Evolutionary conservation across 1,284 basidiomycete species (phyloP), one percentile per base, ranked within the genome.

Genomic region (Tilletia caries): DNA sequence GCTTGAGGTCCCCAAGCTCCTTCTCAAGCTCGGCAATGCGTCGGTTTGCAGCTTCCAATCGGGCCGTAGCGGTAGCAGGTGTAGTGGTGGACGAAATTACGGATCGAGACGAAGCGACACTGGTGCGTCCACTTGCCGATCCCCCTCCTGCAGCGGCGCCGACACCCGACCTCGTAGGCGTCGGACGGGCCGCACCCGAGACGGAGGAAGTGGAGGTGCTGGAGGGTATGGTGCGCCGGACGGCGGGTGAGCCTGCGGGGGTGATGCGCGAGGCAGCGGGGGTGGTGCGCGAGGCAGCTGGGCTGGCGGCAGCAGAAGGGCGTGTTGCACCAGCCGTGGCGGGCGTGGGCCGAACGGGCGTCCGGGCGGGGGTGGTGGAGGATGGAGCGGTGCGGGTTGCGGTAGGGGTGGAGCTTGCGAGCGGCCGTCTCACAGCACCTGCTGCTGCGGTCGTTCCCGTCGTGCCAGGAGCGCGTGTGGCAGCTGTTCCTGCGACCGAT

Each of bases 1-100:
- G 6, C 32, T 60, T 60, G 27, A 60, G 25, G 5, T 60, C 54
- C 29, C 27, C 54, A 29, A 60, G 23, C 54, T 60, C 54, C 54
- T 60, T 60, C 60, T 76, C 75, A 2, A 74, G 60, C 66, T 72
- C 73, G 50, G 71, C 43, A 20, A 78, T 69, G 29, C 75, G 73
- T 34, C 73, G 70, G 29, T 76, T 71, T 43, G 75, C 64, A 10
- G 73, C 75, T 65, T 75, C 73, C 50, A 71, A 67, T 2, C 73
- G 68, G 5, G 71, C 58, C 33, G 67, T 54, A 2, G 75, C 27
- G 1, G 68, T 34, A 37, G 68, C 52, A 12, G 54, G 54, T 5
- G 54, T 60, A 6, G 54, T 33, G 5, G 54, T 6, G 32, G 54
- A 27, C 13, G 48, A 50, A 27, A n/a, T 27, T 18, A 12, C 27